Percentiles rank a stretch among this genome's conserved stretches.
Conservation (phyloP, 2,329 filamentous ascomycete genomes). For the Fonsecaea multimorphosa region DNA sequence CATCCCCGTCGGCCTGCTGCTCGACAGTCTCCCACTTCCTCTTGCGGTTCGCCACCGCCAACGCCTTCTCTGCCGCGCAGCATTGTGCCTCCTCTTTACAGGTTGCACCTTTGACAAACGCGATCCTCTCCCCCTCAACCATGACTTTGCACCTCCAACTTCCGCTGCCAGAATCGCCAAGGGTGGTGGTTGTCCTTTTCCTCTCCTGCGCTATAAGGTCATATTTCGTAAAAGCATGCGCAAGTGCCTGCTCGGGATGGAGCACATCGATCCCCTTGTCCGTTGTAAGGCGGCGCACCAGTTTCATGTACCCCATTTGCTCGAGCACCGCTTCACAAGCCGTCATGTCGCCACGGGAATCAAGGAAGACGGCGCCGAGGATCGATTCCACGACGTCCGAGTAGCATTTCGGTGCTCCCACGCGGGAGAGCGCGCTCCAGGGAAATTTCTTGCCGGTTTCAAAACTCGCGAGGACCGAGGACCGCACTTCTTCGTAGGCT, state of each 20-base stretch:
- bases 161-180: neutral
- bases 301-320: conserved; percentile 63
- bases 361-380: conserved; percentile 82
- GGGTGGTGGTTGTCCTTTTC: neutral
- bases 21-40: neutral
- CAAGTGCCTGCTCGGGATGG: conserved; percentile 24
- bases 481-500: conserved; percentile 56
- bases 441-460: conserved; percentile 66
- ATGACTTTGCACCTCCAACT: conserved; percentile 30
- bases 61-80: conserved; percentile 29
- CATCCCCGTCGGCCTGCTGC: neutral
- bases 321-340: conserved; percentile 67
- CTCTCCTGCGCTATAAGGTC: conserved; percentile 10
- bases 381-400: conserved; percentile 83
- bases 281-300: conserved; percentile 35
- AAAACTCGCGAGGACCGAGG: conserved; percentile 60
- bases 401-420: conserved; percentile 76
- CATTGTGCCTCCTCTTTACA: conserved; percentile 34
- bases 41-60: conserved; percentile 16
- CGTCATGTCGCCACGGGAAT: conserved; percentile 67
- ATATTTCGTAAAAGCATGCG: neutral
- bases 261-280: conserved; percentile 25
- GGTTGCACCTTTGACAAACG: conserved; percentile 17
- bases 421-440: conserved; percentile 72
- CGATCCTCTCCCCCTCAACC: conserved; percentile 21